Evolutionary conservation across 164 flowering plant genomes (phyloP).

Genomic region (Stephania japonica): DNA sequence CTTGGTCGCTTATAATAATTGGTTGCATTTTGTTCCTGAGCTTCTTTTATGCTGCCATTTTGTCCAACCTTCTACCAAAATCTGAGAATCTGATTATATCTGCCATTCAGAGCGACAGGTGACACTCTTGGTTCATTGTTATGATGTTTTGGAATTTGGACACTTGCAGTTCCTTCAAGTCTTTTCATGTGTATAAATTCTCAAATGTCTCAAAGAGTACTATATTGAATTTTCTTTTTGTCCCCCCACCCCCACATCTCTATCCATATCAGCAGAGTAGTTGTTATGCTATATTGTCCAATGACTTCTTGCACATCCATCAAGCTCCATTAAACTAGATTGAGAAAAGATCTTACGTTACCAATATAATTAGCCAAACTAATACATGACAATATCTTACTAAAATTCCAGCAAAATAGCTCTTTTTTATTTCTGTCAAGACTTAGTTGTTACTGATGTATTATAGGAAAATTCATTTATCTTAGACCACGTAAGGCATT

Average conservation of each 20-base stretch:
- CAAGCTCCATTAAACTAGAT: too few species aligned
- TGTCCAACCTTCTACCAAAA: slow-evolving; percentile 65
- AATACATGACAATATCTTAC: neutral
- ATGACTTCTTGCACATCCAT: neutral
- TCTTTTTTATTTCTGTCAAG: neutral
- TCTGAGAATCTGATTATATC: slow-evolving; percentile 36
- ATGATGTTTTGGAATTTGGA: neutral
- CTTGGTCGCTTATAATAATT: slow-evolving; percentile 32
- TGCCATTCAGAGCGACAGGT: slow-evolving; percentile 71
- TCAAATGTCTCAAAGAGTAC: neutral
- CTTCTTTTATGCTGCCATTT: slow-evolving; percentile 44
- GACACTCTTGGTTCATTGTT: neutral
- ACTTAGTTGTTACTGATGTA: neutral
- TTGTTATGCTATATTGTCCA: neutral
- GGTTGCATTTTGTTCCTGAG: slow-evolving; percentile 35
- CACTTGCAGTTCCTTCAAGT: neutral
- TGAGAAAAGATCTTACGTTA: too few species aligned
- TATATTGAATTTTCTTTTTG: neutral
- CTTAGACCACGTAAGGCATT: neutral
- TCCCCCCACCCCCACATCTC: too few species aligned
- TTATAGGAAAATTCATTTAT: neutral
- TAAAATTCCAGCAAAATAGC: neutral
- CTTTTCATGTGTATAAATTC: neutral
- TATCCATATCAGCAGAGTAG: neutral
- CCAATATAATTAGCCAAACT: too few species aligned